A percentile compares a stretch with the other conserved stretches of the same genome.
Evolutionary conservation across 1,284 basidiomycete genomes (phyloP).

Genomic region (Moesziomyces globuligerus): DNA sequence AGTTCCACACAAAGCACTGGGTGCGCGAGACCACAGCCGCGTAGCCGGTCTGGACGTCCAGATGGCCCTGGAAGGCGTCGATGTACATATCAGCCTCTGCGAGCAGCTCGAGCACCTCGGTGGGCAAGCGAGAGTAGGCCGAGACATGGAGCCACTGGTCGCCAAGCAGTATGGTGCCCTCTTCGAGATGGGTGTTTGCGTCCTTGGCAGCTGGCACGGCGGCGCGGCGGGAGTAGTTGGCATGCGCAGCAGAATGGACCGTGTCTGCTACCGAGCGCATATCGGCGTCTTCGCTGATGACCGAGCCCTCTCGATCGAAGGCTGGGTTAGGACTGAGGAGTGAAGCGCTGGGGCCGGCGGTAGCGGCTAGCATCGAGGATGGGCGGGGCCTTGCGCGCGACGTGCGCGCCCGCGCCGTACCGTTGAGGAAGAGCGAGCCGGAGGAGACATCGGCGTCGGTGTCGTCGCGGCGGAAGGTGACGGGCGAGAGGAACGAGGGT

Average conservation of each 20-base stretch:
- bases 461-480: constrained; percentile 12
- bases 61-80: constrained; percentile 43
- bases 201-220: constrained; percentile 5
- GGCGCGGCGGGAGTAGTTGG: constrained; percentile 6
- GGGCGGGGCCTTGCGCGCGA: constrained; percentile 31
- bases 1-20: constrained; percentile 62
- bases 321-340: constrained; percentile 22
- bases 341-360: constrained; percentile 21
- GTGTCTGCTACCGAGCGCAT: constrained; percentile 35
- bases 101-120: constrained; percentile 44
- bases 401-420: constrained; percentile 3
- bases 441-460: constrained; percentile 26
- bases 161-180: constrained; percentile 45
- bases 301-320: constrained; percentile 27
- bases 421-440: constrained; percentile 21
- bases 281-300: constrained; percentile 35
- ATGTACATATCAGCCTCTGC: constrained; percentile 45
- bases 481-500: constrained; percentile 18
- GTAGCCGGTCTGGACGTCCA: constrained; percentile 56
- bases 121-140: constrained; percentile 42
- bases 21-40: constrained; percentile 52
- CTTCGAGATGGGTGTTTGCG: constrained; percentile 33
- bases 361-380: constrained; percentile 32
- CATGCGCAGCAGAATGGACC: constrained; percentile 14
- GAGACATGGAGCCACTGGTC: constrained; percentile 53